Conservation (phyloP, 495 filamentous ascomycete genomes). For the Neurospora sp. region DNA sequence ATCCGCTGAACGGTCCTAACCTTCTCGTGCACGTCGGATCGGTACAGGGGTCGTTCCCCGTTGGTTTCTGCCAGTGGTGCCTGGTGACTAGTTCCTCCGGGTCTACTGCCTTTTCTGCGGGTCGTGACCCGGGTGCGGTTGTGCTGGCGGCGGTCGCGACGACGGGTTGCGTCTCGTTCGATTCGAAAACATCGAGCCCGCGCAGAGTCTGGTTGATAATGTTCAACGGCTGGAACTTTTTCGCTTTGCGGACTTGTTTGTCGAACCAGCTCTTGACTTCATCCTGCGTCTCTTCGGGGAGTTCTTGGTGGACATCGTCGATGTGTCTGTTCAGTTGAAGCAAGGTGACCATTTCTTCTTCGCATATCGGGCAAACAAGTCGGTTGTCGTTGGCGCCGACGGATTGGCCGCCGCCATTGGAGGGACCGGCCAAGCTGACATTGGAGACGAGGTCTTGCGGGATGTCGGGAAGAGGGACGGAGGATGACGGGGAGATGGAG, state of each 20-base stretch:
- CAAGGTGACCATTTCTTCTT: slow-evolving; percentile 95
- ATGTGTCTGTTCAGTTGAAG: slow-evolving; percentile 92
- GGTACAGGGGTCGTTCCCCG: slow-evolving; percentile 66
- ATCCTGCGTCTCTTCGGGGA: slow-evolving; percentile 89
- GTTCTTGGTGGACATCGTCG: slow-evolving; percentile 84
- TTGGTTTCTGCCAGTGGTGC: slow-evolving; percentile 76
- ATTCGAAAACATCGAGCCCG: slow-evolving; percentile 94
- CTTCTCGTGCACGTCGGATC: slow-evolving; percentile 78
- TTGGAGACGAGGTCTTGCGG: slow-evolving; percentile 37
- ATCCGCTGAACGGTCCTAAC: slow-evolving; percentile 68
- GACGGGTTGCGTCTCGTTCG: slow-evolving; percentile 54
- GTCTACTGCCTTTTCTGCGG: slow-evolving; percentile 44
- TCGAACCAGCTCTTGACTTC: slow-evolving; percentile 99
- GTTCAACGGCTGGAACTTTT: slow-evolving; percentile 87
- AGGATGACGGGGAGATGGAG: slow-evolving; percentile 26
- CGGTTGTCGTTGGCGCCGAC: slow-evolving; percentile 26
- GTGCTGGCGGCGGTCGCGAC: slow-evolving; percentile 6
- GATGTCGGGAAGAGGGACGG: slow-evolving; percentile 29
- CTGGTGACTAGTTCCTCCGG: slow-evolving; percentile 83
- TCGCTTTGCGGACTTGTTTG: slow-evolving; percentile 90
- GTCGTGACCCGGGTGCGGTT: slow-evolving; percentile 14
- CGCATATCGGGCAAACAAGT: slow-evolving; percentile 90
- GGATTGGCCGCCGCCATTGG: slow-evolving; percentile 19
- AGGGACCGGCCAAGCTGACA: slow-evolving; percentile 36
- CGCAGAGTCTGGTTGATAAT: slow-evolving; percentile 85